These are phyloP conservation scores for Saraca asoca DNA, from an alignment of 331 rosid genomes.

Conservation along the genomic window DNA sequence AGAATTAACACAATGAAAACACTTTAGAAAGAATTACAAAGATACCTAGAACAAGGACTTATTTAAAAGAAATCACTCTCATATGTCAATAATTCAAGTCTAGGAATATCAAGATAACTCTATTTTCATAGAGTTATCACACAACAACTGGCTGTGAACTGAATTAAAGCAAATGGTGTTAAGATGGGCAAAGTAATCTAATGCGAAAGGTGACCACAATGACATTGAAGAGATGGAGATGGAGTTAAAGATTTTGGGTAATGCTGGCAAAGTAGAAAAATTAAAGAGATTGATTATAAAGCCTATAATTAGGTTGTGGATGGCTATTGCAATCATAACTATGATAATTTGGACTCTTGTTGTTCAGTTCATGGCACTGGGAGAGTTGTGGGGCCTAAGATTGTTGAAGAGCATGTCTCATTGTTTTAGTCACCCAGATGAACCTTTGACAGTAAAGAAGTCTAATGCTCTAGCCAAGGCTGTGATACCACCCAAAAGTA, in stretches of 20 bases:
- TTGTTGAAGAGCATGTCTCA: constrained; percentile 43
- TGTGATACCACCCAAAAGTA: constrained; percentile 40
- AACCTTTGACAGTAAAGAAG: background rate
- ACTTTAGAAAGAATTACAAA: no score
- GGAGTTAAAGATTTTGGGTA: constrained; percentile 54
- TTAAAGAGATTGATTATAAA: constrained; percentile 50
- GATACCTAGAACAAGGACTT: no score
- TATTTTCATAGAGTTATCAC: no score
- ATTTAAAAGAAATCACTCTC: no score
- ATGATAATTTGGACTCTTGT: constrained; percentile 70
- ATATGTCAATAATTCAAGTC: no score
- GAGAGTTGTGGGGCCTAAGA: constrained; percentile 48
- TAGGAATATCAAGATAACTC: no score
- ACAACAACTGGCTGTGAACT: no score
- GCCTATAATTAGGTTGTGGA: constrained; percentile 69
- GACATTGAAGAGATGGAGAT: constrained; percentile 51
- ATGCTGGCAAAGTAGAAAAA: constrained; percentile 49
- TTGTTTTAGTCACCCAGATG: constrained; percentile 40
- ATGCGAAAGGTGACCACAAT: constrained; percentile 47
- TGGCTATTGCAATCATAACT: constrained; percentile 62
- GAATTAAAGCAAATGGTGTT: constrained; percentile 23
- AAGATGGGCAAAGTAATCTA: constrained; percentile 49
- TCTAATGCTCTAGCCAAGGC: constrained; percentile 34
- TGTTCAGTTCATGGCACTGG: constrained; percentile 57
- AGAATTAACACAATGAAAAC: no score